phyloP scores from a whole-genome alignment of 306 rosid species.

The Mimosa bimucronata region DNA sequence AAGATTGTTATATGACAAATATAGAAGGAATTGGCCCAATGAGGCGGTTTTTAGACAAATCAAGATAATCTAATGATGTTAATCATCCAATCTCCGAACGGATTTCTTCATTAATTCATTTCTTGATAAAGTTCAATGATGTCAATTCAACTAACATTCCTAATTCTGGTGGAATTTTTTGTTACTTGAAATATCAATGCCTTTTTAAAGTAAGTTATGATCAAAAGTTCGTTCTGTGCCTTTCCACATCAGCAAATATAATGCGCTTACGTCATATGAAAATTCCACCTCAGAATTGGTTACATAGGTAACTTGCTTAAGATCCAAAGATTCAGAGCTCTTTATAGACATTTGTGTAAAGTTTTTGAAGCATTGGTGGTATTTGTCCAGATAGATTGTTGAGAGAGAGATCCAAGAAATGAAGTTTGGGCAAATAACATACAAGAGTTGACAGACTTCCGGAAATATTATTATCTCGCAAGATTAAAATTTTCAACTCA shows the following conservation, averaged over 20 bases:
- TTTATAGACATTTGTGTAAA: no score
- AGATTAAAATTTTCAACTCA: constrained; percentile 11
- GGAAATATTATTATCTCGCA: not conserved
- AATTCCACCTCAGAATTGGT: no score
- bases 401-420: not conserved
- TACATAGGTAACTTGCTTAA: no score
- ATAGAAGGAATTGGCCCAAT: constrained; percentile 5
- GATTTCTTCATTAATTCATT: not conserved
- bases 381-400: not conserved
- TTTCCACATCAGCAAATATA: constrained; percentile 36
- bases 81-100: constrained; percentile 24
- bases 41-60: constrained; percentile 29
- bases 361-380: constrained; percentile 9
- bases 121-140: constrained; percentile 39
- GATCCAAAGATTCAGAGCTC: no score
- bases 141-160: not conserved
- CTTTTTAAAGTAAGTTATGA: not conserved
- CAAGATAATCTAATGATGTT: constrained; percentile 10
- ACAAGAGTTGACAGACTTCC: not conserved
- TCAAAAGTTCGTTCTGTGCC: not conserved
- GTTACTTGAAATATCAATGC: not conserved
- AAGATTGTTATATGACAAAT: not conserved
- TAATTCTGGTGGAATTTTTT: constrained; percentile 6
- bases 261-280: not conserved
- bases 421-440: constrained; percentile 10